These are phyloP conservation scores for Russula sp. DNA, from an alignment of 768 basidiomycete genomes.

Conservation along the genomic window DNA sequence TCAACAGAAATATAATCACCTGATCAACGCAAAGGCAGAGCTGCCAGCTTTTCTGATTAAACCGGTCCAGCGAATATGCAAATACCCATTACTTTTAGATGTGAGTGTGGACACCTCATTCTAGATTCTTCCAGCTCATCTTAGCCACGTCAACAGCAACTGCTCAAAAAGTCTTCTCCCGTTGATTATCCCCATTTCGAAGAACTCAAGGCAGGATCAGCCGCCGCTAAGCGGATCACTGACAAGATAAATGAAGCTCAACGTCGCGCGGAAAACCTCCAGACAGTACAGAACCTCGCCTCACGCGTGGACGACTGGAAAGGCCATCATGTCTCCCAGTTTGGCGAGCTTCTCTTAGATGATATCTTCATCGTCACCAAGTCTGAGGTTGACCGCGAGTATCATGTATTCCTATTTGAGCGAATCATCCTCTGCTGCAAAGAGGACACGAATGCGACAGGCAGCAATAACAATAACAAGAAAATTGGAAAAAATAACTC, in stretches of 20 bases:
- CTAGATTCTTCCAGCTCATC: conserved; percentile 3
- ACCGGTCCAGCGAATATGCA: conserved; percentile 96
- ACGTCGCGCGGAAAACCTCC: conserved; percentile 83
- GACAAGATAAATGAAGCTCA: conserved; percentile 95
- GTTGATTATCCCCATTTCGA: conserved; percentile 62
- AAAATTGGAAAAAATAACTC: conserved; percentile 81
- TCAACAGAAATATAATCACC: conserved; percentile 62
- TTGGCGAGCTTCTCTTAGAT: conserved; percentile 89
- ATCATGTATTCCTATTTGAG: conserved; percentile 97
- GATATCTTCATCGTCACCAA: conserved; percentile 96
- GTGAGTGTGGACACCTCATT: conserved; percentile 44
- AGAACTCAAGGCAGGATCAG: conserved; percentile 77
- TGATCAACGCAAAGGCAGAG: conserved; percentile 88
- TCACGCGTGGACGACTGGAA: conserved; percentile 97
- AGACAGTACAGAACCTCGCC: conserved; percentile 81
- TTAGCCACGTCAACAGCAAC: conserved; percentile 39
- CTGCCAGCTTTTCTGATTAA: conserved; percentile 96
- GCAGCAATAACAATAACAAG: conserved; percentile 43
- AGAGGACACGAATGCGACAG: conserved; percentile 54
- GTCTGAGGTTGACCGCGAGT: conserved; percentile 93
- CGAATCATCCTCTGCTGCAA: conserved; percentile 99
- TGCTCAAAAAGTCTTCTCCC: conserved; percentile 63
- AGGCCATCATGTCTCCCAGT: conserved; percentile 90
- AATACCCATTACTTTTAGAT: conserved; percentile 92
- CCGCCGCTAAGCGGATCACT: conserved; percentile 86